Conservation (phyloP, 805 yeast species). For the Saturnispora ahearnii region DNA sequence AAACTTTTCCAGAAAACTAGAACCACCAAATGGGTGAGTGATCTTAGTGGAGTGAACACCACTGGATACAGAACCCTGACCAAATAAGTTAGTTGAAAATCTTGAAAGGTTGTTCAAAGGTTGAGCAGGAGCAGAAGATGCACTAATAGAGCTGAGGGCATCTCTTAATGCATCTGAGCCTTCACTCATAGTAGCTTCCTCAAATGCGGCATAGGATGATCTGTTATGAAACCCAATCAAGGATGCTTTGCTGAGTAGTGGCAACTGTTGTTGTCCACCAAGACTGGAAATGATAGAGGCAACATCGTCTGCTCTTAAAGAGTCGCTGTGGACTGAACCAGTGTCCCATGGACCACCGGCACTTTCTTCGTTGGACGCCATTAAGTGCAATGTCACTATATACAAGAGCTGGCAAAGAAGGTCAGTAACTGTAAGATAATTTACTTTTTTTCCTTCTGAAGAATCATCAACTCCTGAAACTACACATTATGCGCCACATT, state of each 20-base stretch:
- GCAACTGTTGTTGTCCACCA: constrained; percentile 14
- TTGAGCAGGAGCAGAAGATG: constrained; percentile 19
- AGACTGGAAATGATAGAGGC: constrained; percentile 28
- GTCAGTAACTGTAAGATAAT: background rate
- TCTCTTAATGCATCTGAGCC: constrained; percentile 27
- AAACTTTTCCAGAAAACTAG: constrained; percentile 52
- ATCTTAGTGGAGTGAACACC: constrained; percentile 10
- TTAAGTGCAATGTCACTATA: background rate
- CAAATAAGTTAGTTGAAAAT: constrained; percentile 34
- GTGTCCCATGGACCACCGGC: background rate
- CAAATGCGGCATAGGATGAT: constrained; percentile 13
- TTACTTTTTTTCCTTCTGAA: background rate
- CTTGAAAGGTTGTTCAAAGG: constrained; percentile 21
- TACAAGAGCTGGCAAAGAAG: background rate
- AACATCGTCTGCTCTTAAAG: constrained; percentile 19
- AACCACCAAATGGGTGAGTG: constrained; percentile 19
- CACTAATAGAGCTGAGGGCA: constrained; percentile 27
- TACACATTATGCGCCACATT: background rate
- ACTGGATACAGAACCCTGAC: constrained; percentile 50
- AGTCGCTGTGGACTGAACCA: background rate
- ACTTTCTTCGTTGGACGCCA: background rate
- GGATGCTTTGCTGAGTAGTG: constrained; percentile 16
- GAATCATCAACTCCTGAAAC: background rate
- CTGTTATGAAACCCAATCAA: constrained; percentile 16
- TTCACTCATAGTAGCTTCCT: constrained; percentile 24